Evolutionary conservation across 2,329 filamentous ascomycete genomes (phyloP), one percentile per base, ranked within the genome.

Genomic region (Saccharata proteae): DNA sequence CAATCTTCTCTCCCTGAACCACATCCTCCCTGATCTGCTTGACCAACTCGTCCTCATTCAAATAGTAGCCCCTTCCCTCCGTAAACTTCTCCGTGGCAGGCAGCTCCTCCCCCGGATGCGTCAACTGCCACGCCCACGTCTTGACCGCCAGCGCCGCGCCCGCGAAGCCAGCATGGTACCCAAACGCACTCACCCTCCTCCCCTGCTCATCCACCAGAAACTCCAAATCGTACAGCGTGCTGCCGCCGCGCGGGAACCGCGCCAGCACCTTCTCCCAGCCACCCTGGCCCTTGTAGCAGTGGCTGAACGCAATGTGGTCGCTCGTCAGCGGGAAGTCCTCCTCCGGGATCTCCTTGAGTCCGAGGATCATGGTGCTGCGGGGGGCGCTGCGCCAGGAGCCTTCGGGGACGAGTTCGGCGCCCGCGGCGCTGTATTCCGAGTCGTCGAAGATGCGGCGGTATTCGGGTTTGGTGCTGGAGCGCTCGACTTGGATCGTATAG

Each of bases 41-140:
- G 36, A 92, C 74, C 43, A 93, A 66, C 24, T 74, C 71, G 21
- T 64, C 64, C 58, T 92, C 81, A 54, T 84, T 84, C 40, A 76
- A 69, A 57, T 82, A 88, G 39, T 63, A 68, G 34, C 71, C 66
- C 23, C 52, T 49, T 20, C 55, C 55, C 16, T 56, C 44, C 12
- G 57, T 59, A 40, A 58, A 60, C 47, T 68, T 67, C 43, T 69
- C 68, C 12, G 80, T 67, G 35, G 71, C 65, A 6, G 77, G 75
- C 37, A 88, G 69, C 31, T 74, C 69, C 54, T 74, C 65, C 36
- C 71, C 71, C 26, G 76, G 71, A 55, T 86, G 71, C 25, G 70
- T 71, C 40, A 88, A 65, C 58, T 93, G 84, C 71, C 77, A 80
- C 8, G 81, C 74, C 82, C 86, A 93, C 26, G 76, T 74, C 68